Evolutionary conservation across 1,284 basidiomycete genomes (phyloP).

Genomic region (Paramarasmius palmivorus): DNA sequence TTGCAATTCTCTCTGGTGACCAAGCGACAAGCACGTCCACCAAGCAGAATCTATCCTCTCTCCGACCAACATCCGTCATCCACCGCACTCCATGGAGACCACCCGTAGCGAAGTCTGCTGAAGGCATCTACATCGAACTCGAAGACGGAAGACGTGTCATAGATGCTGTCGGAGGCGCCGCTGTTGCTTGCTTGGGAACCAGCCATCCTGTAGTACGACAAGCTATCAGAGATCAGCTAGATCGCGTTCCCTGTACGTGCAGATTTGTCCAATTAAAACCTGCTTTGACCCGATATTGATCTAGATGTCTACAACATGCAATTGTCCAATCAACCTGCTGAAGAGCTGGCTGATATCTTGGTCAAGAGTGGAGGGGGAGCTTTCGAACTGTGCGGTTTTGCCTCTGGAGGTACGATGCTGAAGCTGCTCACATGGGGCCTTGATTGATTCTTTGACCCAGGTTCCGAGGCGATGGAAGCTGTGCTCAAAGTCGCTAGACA

Average conservation of each 20-base stretch:
- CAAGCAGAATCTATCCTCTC: conserved; percentile 8
- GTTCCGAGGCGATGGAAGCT: conserved; percentile 84
- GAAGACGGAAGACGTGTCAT: conserved; percentile 67
- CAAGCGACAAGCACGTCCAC: neutral
- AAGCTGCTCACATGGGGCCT: neutral
- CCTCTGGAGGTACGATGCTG: conserved; percentile 61
- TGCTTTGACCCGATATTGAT: neutral
- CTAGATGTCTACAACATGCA: conserved; percentile 84
- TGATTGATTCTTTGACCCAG: conserved; percentile 34
- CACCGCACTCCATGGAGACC: conserved; percentile 70
- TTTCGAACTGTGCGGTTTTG: conserved; percentile 67
- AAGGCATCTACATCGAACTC: conserved; percentile 71
- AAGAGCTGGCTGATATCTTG: conserved; percentile 68
- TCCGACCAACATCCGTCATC: conserved; percentile 43
- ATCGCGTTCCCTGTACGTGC: conserved; percentile 67
- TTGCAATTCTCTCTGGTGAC: neutral
- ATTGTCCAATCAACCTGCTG: conserved; percentile 74
- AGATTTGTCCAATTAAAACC: neutral
- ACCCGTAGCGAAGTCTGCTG: conserved; percentile 61
- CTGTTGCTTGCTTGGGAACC: conserved; percentile 79
- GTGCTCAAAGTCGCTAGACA: conserved; percentile 80
- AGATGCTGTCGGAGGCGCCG: conserved; percentile 83
- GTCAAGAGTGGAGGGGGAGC: conserved; percentile 68
- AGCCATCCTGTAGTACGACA: conserved; percentile 69
- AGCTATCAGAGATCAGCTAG: conserved; percentile 77